Evolutionary conservation across 768 basidiomycete genomes (phyloP).

Genomic region (Royoungia palumana): DNA sequence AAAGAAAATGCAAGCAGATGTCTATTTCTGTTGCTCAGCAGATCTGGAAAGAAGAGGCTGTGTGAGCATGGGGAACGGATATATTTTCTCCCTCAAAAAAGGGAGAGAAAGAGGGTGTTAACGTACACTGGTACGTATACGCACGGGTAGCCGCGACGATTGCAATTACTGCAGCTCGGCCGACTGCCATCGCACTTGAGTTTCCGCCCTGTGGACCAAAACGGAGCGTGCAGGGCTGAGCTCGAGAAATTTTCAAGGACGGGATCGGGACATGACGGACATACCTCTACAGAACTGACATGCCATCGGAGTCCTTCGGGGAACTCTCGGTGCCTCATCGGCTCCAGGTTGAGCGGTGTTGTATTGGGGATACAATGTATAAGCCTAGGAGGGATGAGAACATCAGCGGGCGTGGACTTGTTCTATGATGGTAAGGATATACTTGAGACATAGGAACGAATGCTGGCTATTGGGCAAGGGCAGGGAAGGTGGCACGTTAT

Average conservation of each 20-base stretch:
- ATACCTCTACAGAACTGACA: slow-evolving; percentile 71
- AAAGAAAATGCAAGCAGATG: not conserved
- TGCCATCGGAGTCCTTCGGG: slow-evolving; percentile 62
- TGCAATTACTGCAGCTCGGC: slow-evolving; percentile 65
- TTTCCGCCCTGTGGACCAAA: slow-evolving; percentile 50
- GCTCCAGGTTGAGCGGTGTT: slow-evolving; percentile 8
- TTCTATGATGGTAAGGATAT: slow-evolving; percentile 1
- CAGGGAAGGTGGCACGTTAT: not conserved
- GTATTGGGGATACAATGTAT: slow-evolving; percentile 19
- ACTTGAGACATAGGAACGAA: slow-evolving; percentile 25
- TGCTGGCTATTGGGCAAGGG: not conserved
- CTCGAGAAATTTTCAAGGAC: not conserved
- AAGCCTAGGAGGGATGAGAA: too few species aligned
- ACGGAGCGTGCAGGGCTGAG: not conserved
- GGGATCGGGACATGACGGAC: not conserved
- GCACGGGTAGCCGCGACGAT: slow-evolving; percentile 56
- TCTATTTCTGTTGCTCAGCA: slow-evolving; percentile 33
- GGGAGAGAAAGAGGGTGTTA: not conserved
- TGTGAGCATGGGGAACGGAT: slow-evolving; percentile 7
- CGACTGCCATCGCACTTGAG: slow-evolving; percentile 68
- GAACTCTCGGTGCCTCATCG: slow-evolving; percentile 29
- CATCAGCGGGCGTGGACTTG: not conserved
- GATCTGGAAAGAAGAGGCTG: slow-evolving; percentile 13
- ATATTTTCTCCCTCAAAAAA: not conserved
- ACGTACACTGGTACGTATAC: slow-evolving; percentile 65